phyloP scores from a whole-genome alignment of 768 basidiomycete species.

The Suillus placidus region DNA sequence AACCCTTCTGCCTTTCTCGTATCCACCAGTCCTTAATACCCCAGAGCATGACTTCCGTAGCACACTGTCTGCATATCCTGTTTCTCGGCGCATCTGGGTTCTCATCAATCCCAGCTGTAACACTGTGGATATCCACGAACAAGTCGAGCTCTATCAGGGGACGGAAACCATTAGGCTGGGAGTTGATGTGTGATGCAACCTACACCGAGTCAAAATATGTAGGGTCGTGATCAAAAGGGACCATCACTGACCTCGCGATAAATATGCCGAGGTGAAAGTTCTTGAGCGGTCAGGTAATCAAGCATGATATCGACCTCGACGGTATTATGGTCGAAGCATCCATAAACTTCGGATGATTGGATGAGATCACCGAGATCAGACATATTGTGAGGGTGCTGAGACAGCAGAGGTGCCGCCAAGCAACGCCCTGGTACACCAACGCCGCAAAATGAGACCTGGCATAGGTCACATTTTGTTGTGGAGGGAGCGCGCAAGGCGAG shows the following conservation, averaged over 20 bases:
- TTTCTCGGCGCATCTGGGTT: slow-evolving; percentile 60
- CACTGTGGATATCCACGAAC: slow-evolving; percentile 68
- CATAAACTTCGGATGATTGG: slow-evolving; percentile 74
- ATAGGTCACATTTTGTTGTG: slow-evolving; percentile 85
- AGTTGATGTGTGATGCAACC: slow-evolving; percentile 64
- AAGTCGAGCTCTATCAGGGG: slow-evolving; percentile 70
- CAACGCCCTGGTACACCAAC: slow-evolving; percentile 78
- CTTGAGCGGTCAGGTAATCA: slow-evolving; percentile 70
- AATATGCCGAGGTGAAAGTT: slow-evolving; percentile 68
- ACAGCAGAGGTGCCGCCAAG: slow-evolving; percentile 53
- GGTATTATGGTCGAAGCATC: slow-evolving; percentile 75
- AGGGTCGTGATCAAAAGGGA: neutral
- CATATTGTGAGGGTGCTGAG: slow-evolving; percentile 72
- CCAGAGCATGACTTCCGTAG: slow-evolving; percentile 73
- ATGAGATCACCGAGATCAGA: slow-evolving; percentile 74
- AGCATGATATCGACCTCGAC: slow-evolving; percentile 85
- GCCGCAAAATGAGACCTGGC: slow-evolving; percentile 82
- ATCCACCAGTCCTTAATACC: slow-evolving; percentile 85
- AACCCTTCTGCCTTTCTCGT: slow-evolving; percentile 71
- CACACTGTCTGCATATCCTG: slow-evolving; percentile 71
- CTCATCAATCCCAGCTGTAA: slow-evolving; percentile 56
- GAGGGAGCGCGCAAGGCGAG: slow-evolving; percentile 72
- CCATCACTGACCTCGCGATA: slow-evolving; percentile 66
- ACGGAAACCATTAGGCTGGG: slow-evolving; percentile 63
- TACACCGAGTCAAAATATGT: slow-evolving; percentile 31